phyloP scores from a whole-genome alignment of 1,284 basidiomycete genomes.

The Pisolithus thermaeus region DNA sequence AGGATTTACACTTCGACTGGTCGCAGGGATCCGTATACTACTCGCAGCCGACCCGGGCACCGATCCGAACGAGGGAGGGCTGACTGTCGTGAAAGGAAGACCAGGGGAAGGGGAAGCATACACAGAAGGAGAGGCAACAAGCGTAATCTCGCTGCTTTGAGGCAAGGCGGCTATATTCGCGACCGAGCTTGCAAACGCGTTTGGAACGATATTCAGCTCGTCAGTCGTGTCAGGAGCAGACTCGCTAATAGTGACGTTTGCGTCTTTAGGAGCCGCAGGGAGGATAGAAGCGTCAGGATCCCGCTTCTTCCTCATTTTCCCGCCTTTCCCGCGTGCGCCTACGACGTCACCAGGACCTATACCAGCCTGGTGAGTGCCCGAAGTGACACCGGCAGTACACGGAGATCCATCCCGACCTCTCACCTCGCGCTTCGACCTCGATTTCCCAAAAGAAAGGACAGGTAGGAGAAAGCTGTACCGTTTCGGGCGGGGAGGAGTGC shows the following conservation, averaged over 20 bases:
- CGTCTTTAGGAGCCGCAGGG: background rate
- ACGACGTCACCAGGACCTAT: background rate
- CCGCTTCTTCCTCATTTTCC: background rate
- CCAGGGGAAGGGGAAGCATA: background rate
- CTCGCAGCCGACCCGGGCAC: background rate
- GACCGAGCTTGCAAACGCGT: background rate
- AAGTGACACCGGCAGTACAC: background rate
- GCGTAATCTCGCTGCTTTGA: background rate
- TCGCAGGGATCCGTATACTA: background rate
- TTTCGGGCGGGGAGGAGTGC: background rate
- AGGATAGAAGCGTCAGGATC: background rate
- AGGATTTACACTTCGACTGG: background rate
- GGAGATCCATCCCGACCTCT: background rate
- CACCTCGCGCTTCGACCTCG: background rate
- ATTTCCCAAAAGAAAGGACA: background rate
- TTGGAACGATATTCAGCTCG: background rate
- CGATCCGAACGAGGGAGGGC: background rate
- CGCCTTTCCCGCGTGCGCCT: background rate
- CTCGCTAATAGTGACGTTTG: background rate
- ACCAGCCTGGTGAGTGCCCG: background rate
- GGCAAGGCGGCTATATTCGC: background rate
- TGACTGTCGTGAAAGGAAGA: background rate
- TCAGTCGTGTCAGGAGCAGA: background rate
- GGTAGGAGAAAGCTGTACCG: background rate
- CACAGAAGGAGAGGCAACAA: background rate